Evolutionary conservation across 441 rosid species (phyloP), one percentile per base, ranked within the genome.

Genomic region (Biscutella laevigata): DNA sequence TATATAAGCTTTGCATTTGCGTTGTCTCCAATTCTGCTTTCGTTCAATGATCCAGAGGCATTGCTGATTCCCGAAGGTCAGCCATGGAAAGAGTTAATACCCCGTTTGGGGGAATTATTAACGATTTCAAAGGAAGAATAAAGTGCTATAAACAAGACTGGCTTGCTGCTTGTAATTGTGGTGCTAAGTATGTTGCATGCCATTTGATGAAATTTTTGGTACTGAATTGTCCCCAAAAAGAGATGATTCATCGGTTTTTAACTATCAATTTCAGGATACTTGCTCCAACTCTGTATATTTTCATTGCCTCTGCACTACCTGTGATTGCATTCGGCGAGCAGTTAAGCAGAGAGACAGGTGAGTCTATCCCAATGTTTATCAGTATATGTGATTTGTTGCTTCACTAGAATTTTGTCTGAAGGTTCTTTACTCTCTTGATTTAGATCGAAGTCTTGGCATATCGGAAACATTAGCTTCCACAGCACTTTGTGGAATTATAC

Each of bases 241-340:
- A n/a, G n/a, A n/a, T n/a, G n/a, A n/a, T n/a, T n/a, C n/a, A n/a
- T 13, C 7, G 21, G 4, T 5, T 6, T 4, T 41, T 36, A 1
- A 37, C 13, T n/a, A 17, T 35, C 8, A 52, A 10, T 61, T 1
- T 50, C 79, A 82, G 89, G 76, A 77, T 86, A 37, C 29, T 86
- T 61, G 91, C 91, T 54, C 97, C 95, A 46, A 80, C 91, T 38
- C 61, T 74, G 1, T 86, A 80, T 50, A 78, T 81, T 50, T 90
- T 90, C 80, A 86, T 90, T 67, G 95, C 97, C 43, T 90, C 97
- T 35, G 94, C 94, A 9, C 79, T 90, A 53, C 95, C 92, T 26
- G 97, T 86, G 10, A 78, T 84, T 53, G 94, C 94, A 50, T 90
- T 90, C 25, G 97, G 97, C 50, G 94, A 81, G 71, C 97, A 90